A percentile compares a stretch with the other conserved stretches of the same genome.
These are phyloP conservation scores for Hamiltosporidium tvaerminnensis DNA, from an alignment of 371 early-diverging fungal genomes.

Conservation along the genomic window DNA sequence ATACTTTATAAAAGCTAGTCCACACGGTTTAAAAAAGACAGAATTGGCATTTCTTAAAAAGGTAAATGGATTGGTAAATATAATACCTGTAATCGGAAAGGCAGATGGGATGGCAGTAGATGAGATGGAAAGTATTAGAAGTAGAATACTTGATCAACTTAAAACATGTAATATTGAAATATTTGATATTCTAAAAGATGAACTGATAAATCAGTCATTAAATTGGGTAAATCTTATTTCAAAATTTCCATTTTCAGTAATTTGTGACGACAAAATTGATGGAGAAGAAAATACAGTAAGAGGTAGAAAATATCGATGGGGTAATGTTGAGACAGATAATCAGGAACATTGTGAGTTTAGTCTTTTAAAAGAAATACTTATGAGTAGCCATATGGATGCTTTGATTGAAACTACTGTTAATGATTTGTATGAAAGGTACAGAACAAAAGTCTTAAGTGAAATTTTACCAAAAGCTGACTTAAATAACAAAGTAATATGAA, in stretches of 20 bases:
- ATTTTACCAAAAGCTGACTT: slow-evolving; percentile 6
- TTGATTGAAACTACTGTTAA: slow-evolving; percentile 40
- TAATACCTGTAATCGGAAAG: slow-evolving; percentile 50
- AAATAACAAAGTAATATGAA: neutral
- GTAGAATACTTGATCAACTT: slow-evolving; percentile 33
- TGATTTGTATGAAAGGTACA: slow-evolving; percentile 51
- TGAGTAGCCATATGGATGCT: slow-evolving; percentile 25
- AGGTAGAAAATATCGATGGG: slow-evolving; percentile 16
- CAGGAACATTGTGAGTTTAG: slow-evolving; percentile 35
- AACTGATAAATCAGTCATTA: slow-evolving; percentile 5
- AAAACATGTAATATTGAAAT: slow-evolving; percentile 29
- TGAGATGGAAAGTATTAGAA: slow-evolving; percentile 26
- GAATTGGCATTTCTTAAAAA: slow-evolving; percentile 47
- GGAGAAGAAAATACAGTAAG: neutral
- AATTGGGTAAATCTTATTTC: slow-evolving; percentile 24
- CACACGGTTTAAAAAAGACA: slow-evolving; percentile 36
- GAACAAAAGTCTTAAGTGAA: slow-evolving; percentile 29
- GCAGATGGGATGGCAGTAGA: slow-evolving; percentile 39
- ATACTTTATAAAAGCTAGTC: slow-evolving; percentile 38
- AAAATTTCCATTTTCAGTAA: slow-evolving; percentile 9
- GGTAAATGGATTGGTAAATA: slow-evolving; percentile 37
- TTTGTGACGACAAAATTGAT: neutral
- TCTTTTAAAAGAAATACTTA: slow-evolving; percentile 35
- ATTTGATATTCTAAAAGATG: slow-evolving; percentile 38
- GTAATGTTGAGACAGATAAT: slow-evolving; percentile 29